A percentile compares a stretch with the other conserved stretches of the same genome.
These are phyloP conservation scores for Nyssa sinensis DNA, from an alignment of 148 eudicot genomes.

Conservation along the genomic window DNA sequence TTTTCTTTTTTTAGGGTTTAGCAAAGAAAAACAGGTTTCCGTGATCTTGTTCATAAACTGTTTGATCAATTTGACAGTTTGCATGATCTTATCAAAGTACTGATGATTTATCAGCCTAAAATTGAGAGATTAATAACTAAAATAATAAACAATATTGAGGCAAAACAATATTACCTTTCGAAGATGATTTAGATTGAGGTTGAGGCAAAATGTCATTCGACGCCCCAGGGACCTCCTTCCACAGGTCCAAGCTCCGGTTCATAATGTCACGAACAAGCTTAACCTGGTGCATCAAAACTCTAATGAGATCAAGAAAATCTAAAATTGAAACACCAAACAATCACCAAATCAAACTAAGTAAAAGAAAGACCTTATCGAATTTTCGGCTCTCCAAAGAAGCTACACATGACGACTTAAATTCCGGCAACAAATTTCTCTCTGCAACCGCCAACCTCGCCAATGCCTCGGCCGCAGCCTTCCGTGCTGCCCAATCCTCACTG, in stretches of 20 bases:
- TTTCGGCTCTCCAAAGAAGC: slow-evolving; percentile 49
- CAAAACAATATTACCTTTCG: slow-evolving; percentile 44
- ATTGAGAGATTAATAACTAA: not conserved
- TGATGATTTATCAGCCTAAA: not conserved
- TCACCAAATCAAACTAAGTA: not conserved
- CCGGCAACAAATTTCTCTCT: slow-evolving; percentile 23
- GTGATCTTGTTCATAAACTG: not conserved
- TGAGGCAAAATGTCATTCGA: slow-evolving; percentile 29
- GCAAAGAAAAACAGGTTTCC: not conserved
- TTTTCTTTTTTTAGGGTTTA: too few species aligned
- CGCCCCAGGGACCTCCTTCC: slow-evolving; percentile 58
- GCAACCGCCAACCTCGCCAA: slow-evolving; percentile 39
- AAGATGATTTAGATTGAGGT: slow-evolving; percentile 38
- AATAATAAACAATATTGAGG: not conserved
- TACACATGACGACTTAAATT: slow-evolving; percentile 42
- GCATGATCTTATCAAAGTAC: not conserved
- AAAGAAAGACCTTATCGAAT: slow-evolving; percentile 52
- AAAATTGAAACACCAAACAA: not conserved
- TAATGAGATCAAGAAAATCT: slow-evolving; percentile 7
- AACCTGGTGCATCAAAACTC: slow-evolving; percentile 43
- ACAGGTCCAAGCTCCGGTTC: slow-evolving; percentile 63
- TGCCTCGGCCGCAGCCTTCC: slow-evolving; percentile 69
- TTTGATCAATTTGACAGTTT: not conserved
- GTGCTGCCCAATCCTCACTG: slow-evolving; percentile 63
- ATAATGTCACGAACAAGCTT: slow-evolving; percentile 66